These are phyloP conservation scores for Starmerella roubikii DNA, from an alignment of 805 yeast genomes.

Conservation along the genomic window DNA sequence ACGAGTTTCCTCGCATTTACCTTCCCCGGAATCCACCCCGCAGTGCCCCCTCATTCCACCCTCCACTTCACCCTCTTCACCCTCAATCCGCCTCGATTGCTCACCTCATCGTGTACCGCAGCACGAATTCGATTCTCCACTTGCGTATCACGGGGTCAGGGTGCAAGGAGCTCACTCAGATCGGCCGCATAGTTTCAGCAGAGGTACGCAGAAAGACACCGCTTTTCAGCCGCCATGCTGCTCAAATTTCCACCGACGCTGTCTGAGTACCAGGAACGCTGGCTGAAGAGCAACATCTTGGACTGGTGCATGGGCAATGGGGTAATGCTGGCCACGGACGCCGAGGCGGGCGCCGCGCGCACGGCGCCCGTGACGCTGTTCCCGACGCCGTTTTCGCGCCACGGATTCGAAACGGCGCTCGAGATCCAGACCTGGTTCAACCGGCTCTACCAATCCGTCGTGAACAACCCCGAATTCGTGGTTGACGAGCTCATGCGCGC, in stretches of 20 bases:
- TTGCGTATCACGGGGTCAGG: too few relatives aligned
- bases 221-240: constrained; percentile 19
- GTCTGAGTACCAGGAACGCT: constrained; percentile 19
- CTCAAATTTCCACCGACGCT: constrained; percentile 22
- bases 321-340: constrained; percentile 35
- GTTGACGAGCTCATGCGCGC: constrained; percentile 33
- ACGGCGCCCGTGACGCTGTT: constrained; percentile 80
- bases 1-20: too few relatives aligned
- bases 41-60: too few relatives aligned
- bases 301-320: constrained; percentile 79
- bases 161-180: too few relatives aligned
- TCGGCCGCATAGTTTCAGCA: too few relatives aligned
- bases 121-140: too few relatives aligned
- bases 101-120: too few relatives aligned
- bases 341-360: constrained; percentile 31
- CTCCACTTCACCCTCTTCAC: too few relatives aligned
- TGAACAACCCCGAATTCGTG: constrained; percentile 52
- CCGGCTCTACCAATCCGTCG: constrained; percentile 54
- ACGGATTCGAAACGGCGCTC: constrained; percentile 52
- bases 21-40: too few relatives aligned
- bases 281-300: constrained; percentile 26
- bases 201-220: too few relatives aligned
- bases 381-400: constrained; percentile 77
- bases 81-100: too few relatives aligned
- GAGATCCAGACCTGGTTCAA: constrained; percentile 57